Conservation (phyloP, 306 rosid genomes). For the Corylus heterophylla region DNA sequence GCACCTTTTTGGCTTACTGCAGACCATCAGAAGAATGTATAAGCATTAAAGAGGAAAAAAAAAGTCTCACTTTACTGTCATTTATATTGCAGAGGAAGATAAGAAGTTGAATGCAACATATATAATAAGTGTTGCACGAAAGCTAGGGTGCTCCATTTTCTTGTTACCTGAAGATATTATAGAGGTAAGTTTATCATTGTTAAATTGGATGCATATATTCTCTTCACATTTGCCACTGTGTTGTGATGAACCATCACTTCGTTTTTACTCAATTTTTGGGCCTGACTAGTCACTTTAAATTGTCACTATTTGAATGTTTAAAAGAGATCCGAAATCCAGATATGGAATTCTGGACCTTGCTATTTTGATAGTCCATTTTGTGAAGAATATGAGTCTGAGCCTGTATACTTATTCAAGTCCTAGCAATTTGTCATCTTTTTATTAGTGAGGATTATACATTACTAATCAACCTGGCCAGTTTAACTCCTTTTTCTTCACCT, state of each 20-base stretch:
- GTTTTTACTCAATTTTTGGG: background rate
- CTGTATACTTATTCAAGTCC: background rate
- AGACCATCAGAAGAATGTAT: slow-evolving; percentile 13
- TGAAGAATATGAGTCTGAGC: slow-evolving; percentile 4
- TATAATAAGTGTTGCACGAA: slow-evolving; percentile 96
- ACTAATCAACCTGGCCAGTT: background rate
- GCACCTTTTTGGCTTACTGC: slow-evolving; percentile 15
- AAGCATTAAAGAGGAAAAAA: slow-evolving; percentile 13
- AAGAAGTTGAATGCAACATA: slow-evolving; percentile 96
- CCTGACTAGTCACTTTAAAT: background rate
- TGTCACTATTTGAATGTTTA: background rate
- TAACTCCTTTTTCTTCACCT: background rate
- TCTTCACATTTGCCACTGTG: background rate
- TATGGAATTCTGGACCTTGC: background rate
- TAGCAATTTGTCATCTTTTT: background rate
- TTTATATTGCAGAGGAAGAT: slow-evolving; percentile 78
- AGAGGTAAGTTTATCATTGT: slow-evolving; percentile 49
- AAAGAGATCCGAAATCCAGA: slow-evolving; percentile 4
- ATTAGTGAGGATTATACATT: background rate
- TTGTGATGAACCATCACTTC: slow-evolving; percentile 3
- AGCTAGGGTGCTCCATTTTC: slow-evolving; percentile 97
- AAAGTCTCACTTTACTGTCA: slow-evolving; percentile 15
- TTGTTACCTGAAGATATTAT: slow-evolving; percentile 96
- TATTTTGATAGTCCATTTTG: slow-evolving; percentile 8
- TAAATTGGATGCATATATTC: background rate